These are phyloP conservation scores for Albizia julibrissin DNA, from an alignment of 306 rosid genomes.

Conservation along the genomic window DNA sequence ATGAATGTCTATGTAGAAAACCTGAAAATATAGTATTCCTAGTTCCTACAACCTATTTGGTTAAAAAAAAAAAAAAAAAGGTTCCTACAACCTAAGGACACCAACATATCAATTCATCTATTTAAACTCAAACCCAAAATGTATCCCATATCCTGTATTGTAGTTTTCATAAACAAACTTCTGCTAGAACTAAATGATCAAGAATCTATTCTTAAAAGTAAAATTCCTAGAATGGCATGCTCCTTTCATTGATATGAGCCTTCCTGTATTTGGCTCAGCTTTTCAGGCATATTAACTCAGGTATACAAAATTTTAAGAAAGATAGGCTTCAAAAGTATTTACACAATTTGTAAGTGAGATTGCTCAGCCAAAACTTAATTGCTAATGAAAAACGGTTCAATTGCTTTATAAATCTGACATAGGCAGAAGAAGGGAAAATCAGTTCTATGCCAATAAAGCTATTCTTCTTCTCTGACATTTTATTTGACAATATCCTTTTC, in stretches of 20 bases:
- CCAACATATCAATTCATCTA: not conserved
- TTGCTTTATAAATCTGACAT: not conserved
- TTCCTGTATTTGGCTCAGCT: constrained; percentile 4
- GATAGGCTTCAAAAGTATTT: not conserved
- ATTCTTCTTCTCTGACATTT: not conserved
- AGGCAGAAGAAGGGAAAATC: not conserved
- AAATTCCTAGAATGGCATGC: not conserved
- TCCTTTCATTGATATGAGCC: not conserved
- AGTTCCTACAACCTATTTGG: not conserved
- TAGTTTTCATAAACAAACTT: not conserved
- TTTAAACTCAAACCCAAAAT: not conserved
- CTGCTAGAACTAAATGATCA: not conserved
- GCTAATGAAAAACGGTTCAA: not conserved
- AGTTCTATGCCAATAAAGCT: not conserved
- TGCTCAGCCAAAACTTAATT: not conserved
- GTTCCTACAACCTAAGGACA: not conserved
- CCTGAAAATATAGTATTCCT: not conserved
- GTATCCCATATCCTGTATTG: not conserved
- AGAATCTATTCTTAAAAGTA: not conserved
- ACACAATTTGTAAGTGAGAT: not conserved
- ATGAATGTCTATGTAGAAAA: not conserved
- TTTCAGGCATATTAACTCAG: constrained; percentile 1
- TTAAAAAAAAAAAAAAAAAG: too few relatives aligned
- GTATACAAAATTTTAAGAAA: not conserved
- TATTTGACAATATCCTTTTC: not conserved